These are phyloP conservation scores for Penicillium digitatum DNA, from an alignment of 2,329 filamentous ascomycete genomes.

Conservation along the genomic window DNA sequence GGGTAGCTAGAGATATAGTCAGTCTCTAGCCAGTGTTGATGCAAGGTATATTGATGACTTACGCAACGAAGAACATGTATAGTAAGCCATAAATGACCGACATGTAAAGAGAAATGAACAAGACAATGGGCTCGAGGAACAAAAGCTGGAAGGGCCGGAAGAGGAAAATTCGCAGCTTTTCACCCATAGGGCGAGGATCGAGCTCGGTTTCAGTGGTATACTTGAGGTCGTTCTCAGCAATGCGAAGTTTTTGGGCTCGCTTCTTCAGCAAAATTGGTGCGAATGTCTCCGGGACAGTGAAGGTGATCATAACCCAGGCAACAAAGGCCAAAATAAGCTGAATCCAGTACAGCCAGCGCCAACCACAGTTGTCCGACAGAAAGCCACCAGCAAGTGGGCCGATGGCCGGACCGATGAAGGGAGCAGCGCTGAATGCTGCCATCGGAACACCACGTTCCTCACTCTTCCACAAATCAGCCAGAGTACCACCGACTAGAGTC, in stretches of 20 bases:
- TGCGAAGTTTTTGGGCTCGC: conserved; percentile 68
- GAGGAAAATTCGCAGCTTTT: conserved; percentile 70
- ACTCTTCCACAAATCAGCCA: conserved; percentile 78
- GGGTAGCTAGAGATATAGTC: conserved; percentile 36
- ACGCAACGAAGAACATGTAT: conserved; percentile 52
- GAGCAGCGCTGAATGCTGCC: conserved; percentile 78
- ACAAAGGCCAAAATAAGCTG: conserved; percentile 70
- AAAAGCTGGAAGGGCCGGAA: conserved; percentile 80
- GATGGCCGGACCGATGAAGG: conserved; percentile 76
- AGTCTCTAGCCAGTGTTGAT: not conserved
- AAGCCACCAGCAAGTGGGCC: conserved; percentile 75
- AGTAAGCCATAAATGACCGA: conserved; percentile 59
- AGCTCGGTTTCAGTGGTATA: conserved; percentile 79
- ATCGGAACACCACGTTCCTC: conserved; percentile 83
- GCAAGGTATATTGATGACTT: conserved; percentile 43
- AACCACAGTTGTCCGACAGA: conserved; percentile 64
- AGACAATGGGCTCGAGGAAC: conserved; percentile 77
- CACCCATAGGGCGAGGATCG: conserved; percentile 63
- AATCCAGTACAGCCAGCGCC: conserved; percentile 86
- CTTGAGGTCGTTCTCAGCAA: conserved; percentile 60
- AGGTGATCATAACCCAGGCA: conserved; percentile 71
- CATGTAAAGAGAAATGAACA: conserved; percentile 83
- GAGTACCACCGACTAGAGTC: conserved; percentile 77
- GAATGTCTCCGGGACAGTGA: conserved; percentile 89
- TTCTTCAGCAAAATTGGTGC: conserved; percentile 70